A percentile compares a stretch with the other conserved stretches of the same genome.
Conservation (phyloP, 495 filamentous ascomycete species). For the Aspergillus mulundensis region DNA sequence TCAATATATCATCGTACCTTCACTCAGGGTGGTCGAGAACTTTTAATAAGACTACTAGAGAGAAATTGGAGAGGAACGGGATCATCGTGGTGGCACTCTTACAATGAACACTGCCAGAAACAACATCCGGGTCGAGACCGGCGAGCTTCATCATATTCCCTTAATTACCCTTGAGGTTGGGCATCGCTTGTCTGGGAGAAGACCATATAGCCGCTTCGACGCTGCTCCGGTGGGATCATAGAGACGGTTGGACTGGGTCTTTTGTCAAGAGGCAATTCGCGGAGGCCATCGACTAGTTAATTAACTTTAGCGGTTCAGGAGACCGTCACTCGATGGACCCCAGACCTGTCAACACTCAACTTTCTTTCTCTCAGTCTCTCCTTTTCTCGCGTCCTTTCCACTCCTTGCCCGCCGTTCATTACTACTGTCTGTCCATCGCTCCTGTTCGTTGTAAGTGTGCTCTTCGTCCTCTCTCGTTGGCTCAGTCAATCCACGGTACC, state of each 20-base stretch:
- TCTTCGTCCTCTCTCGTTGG: background rate
- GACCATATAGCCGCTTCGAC: no score
- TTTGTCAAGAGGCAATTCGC: background rate
- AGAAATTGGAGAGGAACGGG: no score
- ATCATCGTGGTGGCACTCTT: no score
- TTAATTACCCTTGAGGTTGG: no score
- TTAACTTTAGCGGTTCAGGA: conserved; percentile 24
- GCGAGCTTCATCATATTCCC: no score
- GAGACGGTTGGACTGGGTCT: background rate
- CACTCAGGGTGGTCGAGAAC: no score
- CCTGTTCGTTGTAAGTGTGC: conserved; percentile 3
- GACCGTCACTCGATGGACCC: conserved; percentile 1
- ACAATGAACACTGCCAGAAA: no score
- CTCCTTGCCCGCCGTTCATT: conserved; percentile 1
- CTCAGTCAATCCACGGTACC: background rate
- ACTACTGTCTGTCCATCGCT: conserved; percentile 1
- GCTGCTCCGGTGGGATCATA: background rate
- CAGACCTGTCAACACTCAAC: background rate
- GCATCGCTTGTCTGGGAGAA: no score
- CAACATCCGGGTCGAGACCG: no score
- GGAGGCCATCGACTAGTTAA: background rate
- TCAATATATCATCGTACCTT: no score
- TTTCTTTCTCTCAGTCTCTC: background rate
- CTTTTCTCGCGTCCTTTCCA: background rate
- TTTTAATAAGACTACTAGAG: no score